Evolutionary conservation across 768 basidiomycete genomes (phyloP), one percentile per base, ranked within the genome.

Genomic region (Amanita pallidorosea): DNA sequence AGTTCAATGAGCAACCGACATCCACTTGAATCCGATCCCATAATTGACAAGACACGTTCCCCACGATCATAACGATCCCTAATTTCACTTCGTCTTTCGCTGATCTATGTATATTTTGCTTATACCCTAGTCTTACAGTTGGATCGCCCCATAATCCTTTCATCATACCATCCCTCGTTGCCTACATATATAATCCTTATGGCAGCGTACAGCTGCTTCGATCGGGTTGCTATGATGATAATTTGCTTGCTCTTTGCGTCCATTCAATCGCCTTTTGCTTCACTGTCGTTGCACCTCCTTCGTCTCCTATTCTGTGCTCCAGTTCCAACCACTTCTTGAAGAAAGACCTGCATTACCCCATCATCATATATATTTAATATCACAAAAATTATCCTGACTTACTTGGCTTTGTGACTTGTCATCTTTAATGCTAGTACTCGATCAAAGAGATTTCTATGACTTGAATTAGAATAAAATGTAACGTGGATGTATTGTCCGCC

Each of bases 281-380:
- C 42, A 96, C 94, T 42, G 63, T 62, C 27, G 77, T 75, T 23
- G 79, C 83, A 17, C 93, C 92, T 38, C 84, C 83, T 53, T 87
- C 89, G 58, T 96, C 89, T 4, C 95, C 96, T 53, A 93, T 68
- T 57, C 80, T 77, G 57, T 79, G 80, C 65, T 98, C 96, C 35
- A 96, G 67, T 53, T 83, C 83, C 29, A 98, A 72, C 90, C 94
- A 96, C 65, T 97, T 97, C 69, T 99, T 99, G 79, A 99, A 98
- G 67, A 97, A 85, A 25, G 84, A 80, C 68, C 90, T 93, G 52
- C 31, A 51, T 40, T 20, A 49, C 23, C 46, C 53, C 33, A 33
- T 33, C 57, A 57, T 9, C 56, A 49, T 29, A 58, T 43, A 42
- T 33, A 42, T 49, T 49, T 58, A 34, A 54, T 25, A 4, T 29